Evolutionary conservation across 2,329 filamentous ascomycete species (phyloP).

Genomic region (Alternaria sp.): DNA sequence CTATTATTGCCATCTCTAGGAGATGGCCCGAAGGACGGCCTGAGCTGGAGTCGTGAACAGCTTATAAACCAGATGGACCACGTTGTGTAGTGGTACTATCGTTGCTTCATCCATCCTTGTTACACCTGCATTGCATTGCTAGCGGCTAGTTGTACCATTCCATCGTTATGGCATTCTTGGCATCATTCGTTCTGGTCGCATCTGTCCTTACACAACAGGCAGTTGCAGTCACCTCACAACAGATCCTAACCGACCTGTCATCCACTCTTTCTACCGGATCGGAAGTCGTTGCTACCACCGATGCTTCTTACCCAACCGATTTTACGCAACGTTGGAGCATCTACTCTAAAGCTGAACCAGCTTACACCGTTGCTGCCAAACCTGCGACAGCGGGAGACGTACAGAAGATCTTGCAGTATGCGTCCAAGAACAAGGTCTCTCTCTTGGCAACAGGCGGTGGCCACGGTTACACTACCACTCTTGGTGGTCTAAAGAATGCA

Average conservation of each 20-base stretch:
- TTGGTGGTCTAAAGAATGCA: not conserved
- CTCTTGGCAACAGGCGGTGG: constrained; percentile 2
- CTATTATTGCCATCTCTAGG: not conserved
- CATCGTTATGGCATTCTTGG: not conserved
- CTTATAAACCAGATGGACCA: constrained; percentile 1
- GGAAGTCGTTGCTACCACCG: not conserved
- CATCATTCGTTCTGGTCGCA: not conserved
- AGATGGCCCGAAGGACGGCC: not conserved
- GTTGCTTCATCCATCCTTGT: not conserved
- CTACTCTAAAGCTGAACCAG: not conserved
- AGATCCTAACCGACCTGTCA: constrained; percentile 4
- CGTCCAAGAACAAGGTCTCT: constrained; percentile 1
- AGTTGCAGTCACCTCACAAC: constrained; percentile 3
- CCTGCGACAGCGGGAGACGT: not conserved
- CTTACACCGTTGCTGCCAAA: constrained; percentile 1
- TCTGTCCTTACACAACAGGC: not conserved
- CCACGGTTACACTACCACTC: not conserved
- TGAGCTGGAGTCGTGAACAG: not conserved
- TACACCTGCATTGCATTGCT: not conserved
- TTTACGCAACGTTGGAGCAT: constrained; percentile 8
- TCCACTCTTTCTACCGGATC: not conserved
- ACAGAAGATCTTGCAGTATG: constrained; percentile 5
- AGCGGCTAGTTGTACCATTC: not conserved
- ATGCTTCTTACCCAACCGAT: not conserved
- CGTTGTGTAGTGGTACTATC: not conserved